Base-by-base conservation (phyloP, 2,329 filamentous ascomycete species). In the Aspergillus sp. region DNA sequence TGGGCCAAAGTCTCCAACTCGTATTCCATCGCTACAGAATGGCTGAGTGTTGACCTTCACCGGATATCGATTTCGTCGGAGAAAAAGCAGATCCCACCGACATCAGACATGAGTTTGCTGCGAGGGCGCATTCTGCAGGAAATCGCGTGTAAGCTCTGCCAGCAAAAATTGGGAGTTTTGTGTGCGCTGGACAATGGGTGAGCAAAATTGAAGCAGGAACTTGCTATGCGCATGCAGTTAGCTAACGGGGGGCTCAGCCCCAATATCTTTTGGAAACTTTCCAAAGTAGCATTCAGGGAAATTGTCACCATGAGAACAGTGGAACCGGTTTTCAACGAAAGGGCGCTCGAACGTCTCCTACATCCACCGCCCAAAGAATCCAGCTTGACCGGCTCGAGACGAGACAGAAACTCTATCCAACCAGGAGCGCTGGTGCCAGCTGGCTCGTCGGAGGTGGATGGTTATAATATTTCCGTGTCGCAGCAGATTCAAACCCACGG, bases 241-340 rank as follows among this genome's bases (percentile, higher is more conserved):
- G 47, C 43, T 38, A 38, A 28, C 10, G 11, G n/a, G 26, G 6
- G 10, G 6, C 31, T 27, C 36, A 68, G 65, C 10, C 56, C 59
- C 10, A 67, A 64, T 40, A 54, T 68, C n/a, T 59, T 68, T 13
- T 68, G 65, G 65, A 68, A 66, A 44, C 50, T 68, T 40, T 57
- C 62, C 5, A 67, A 67, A 39, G 58, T 68, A 3, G 59, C 65
- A 0, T 67, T 67, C 40, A 53, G 65, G 39, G 65, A 67, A 33
- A 65, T 68, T 6, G 61, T 68, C 13, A 65, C 64, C 2, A 68
- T 68, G 65, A 58, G 57, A 42, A 66, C 65, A 4, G 60, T 64
- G 1, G 57, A 67, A 19, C 64, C 65, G 6, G 37, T 59, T 4
- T 67, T 62, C 42, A 62, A 59, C 36, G 61, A 66, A 7, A 61